phyloP scores from a whole-genome alignment of 2,329 filamentous ascomycete genomes.

The Neofusicoccum laricinum region DNA sequence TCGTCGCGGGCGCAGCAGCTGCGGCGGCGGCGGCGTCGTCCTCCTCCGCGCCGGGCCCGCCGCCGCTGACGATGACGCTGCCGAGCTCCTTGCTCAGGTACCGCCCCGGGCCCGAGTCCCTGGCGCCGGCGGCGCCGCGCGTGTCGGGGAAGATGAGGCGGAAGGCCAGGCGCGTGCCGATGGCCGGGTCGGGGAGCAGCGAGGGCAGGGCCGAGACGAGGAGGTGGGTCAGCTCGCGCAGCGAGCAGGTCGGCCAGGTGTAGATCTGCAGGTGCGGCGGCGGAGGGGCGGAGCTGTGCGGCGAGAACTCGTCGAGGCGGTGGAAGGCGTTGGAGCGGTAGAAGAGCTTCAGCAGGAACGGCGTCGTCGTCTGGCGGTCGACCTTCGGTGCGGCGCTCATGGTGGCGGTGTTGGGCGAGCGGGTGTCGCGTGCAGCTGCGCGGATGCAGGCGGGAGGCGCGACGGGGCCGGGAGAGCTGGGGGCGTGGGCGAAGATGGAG shows the following conservation, averaged over 20 bases:
- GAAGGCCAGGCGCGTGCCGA: conserved; percentile 84
- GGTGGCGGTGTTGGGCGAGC: not conserved
- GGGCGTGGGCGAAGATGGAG: not conserved
- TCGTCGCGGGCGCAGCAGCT: conserved; percentile 17
- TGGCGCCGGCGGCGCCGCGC: conserved; percentile 32
- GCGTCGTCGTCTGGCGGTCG: conserved; percentile 69
- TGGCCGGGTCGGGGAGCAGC: conserved; percentile 68
- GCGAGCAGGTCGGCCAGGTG: conserved; percentile 78
- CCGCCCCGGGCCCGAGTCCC: conserved; percentile 47
- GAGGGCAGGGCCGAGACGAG: conserved; percentile 66
- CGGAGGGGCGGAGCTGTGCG: conserved; percentile 51
- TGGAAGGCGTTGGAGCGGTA: conserved; percentile 74
- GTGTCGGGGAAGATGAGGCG: conserved; percentile 82
- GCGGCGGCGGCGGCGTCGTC: conserved; percentile 26
- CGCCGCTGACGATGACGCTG: conserved; percentile 71
- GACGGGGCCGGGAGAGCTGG: not conserved
- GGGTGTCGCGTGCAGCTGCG: not conserved
- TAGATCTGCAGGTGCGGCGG: conserved; percentile 75
- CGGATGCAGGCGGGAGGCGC: not conserved
- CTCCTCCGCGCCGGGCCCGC: conserved; percentile 39
- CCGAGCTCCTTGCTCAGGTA: conserved; percentile 81
- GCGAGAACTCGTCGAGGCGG: conserved; percentile 66
- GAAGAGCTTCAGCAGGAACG: conserved; percentile 83
- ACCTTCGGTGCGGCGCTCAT: conserved; percentile 41
- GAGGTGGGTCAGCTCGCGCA: conserved; percentile 76